These are phyloP conservation scores for Trichophyton schoenleinii DNA, from an alignment of 2,329 filamentous ascomycete genomes.

Conservation along the genomic window DNA sequence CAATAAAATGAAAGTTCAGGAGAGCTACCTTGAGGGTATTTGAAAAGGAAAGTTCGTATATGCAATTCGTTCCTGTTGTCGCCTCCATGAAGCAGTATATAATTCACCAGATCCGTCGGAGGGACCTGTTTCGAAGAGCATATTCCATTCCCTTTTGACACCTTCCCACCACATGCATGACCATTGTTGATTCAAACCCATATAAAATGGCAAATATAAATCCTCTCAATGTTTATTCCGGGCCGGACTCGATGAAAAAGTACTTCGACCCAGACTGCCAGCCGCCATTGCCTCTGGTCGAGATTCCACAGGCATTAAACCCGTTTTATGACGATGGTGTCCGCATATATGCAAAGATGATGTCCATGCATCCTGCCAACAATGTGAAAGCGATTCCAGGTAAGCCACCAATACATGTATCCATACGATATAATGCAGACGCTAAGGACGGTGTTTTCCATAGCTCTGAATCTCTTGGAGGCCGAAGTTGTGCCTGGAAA, in stretches of 20 bases:
- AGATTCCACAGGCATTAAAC: slow-evolving; percentile 46
- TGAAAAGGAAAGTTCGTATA: not conserved
- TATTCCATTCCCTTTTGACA: not conserved
- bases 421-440: not conserved
- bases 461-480: not conserved
- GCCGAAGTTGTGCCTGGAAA: slow-evolving; percentile 17
- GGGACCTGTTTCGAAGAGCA: not conserved
- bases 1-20: not conserved
- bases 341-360: slow-evolving; percentile 54
- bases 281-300: slow-evolving; percentile 49
- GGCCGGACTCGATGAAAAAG: slow-evolving; percentile 43
- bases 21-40: not conserved
- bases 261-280: slow-evolving; percentile 49
- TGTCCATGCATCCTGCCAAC: slow-evolving; percentile 51
- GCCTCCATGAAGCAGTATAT: not conserved
- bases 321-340: slow-evolving; percentile 46
- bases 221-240: slow-evolving; percentile 44
- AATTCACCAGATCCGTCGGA: not conserved
- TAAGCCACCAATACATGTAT: not conserved
- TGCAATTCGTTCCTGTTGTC: too few species aligned
- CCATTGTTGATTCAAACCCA: not conserved
- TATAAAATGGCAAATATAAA: slow-evolving; percentile 13
- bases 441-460: not conserved
- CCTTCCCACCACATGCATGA: not conserved
- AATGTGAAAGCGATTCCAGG: slow-evolving; percentile 52